A percentile compares a stretch with the other conserved stretches of the same genome.
Conservation (phyloP, 2,329 filamentous ascomycete species). For the Trichoderma atrobrunneum region DNA sequence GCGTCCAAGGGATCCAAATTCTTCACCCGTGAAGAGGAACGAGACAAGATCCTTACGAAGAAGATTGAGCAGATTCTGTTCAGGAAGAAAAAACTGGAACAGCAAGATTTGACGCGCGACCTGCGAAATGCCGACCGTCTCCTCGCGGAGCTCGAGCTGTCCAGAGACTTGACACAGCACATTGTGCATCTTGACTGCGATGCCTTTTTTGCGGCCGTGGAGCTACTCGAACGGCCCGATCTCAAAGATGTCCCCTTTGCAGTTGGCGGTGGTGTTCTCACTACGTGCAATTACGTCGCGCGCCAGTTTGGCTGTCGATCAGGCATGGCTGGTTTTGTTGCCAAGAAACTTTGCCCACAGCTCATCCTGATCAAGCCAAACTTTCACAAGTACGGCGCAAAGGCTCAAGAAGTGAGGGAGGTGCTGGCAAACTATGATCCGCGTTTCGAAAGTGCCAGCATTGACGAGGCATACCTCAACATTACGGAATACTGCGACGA, state of each 20-base stretch:
- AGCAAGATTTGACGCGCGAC: conserved; percentile 69
- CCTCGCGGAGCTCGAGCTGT: conserved; percentile 73
- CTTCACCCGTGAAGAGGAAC: conserved; percentile 85
- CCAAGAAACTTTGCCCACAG: conserved; percentile 87
- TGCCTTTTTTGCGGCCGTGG: conserved; percentile 94
- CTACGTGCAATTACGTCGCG: conserved; percentile 81
- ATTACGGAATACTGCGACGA: conserved; percentile 80
- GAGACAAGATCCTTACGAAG: conserved; percentile 76
- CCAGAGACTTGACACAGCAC: conserved; percentile 76
- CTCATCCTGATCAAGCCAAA: conserved; percentile 80
- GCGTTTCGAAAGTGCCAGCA: conserved; percentile 87
- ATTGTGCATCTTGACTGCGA: conserved; percentile 96
- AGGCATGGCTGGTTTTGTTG: conserved; percentile 95
- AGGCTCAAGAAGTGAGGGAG: conserved; percentile 81
- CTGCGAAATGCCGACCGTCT: conserved; percentile 75
- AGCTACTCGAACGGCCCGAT: conserved; percentile 79
- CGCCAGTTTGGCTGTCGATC: conserved; percentile 86
- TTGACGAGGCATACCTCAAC: conserved; percentile 95
- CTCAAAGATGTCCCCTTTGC: conserved; percentile 85
- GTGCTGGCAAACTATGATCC: conserved; percentile 86
- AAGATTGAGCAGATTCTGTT: conserved; percentile 80
- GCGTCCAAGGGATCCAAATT: conserved; percentile 95
- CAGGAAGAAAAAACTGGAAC: conserved; percentile 73
- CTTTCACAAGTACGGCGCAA: conserved; percentile 86
- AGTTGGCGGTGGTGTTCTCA: conserved; percentile 68